Evolutionary conservation across 352 stramenopile genomes (phyloP), one percentile per base, ranked within the genome.

Genomic region (Pythium utonaiense): DNA sequence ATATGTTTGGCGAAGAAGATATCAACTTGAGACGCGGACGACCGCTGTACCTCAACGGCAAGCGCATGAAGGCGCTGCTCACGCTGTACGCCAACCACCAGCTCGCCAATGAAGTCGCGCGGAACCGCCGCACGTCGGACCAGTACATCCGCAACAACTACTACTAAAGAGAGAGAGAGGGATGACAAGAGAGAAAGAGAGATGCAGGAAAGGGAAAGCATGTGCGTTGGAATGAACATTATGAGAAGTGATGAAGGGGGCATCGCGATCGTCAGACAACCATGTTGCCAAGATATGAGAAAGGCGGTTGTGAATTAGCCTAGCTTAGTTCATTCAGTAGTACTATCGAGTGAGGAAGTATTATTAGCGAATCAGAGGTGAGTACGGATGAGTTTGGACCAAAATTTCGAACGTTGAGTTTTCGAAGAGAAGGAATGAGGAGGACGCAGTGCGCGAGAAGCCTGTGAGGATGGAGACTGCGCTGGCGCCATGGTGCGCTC

Each of bases 1-100:
- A 95, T 57, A 91, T 90, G 80, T 95, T 95, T 76, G 86, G 83
- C 21, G 86, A 95, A 78, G 83, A 95, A 69, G 86, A 95, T 52
- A 89, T 93, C 56, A 89, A 91, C 48, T 64, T 95, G 27, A 73
- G 83, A 47, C 83, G 86, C 41, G 83, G 86, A 3, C 78, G 86
- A 3, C 86, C 86, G 22, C 64, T 95, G 27, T 86, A 88, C 61
- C 65, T 95, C 8, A 92, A 81, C 50, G 69, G 70, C 48, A 86
- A 89, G 57, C 80, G 86, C 34, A 87, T 92, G 75, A 78, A 79
- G 25, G 78, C 82, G 8, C 53, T 95, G 13, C 72, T 89, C 50
- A 77, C 72, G 13, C 63, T 93, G 38, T 89, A 91, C 55, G 77
- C 78, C n/a, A 88, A 78, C 33, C 86, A 95, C 70, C 73, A 89